Base-by-base conservation (phyloP, 2,329 filamentous ascomycete species). In the Epichloe baconii region DNA sequence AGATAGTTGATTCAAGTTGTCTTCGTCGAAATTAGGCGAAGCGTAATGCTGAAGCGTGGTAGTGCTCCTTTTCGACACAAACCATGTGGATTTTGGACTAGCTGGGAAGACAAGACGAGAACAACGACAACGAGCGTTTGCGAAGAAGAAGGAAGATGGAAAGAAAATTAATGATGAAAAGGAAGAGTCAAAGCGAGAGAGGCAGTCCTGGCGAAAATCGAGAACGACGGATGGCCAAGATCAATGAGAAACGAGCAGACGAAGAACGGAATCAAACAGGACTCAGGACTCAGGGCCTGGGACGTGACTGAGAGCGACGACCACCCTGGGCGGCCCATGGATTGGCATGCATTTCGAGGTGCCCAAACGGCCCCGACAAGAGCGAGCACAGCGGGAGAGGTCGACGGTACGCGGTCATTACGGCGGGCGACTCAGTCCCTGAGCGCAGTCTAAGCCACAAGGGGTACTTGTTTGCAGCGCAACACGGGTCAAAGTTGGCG, bases 121-220 rank as follows among this genome's bases (percentile, higher is more conserved):
- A 15, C 12, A 37, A 36, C 12, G 31, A 36, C 43, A 40, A 26
- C 23, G 14, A 49, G 47, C 37, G 43, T 37, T 43, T 15, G 17
- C 8, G 36, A 41, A 35, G 26, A 43, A 5, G n/a, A 37, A 34
- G 38, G 15, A 15, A 31, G 23, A 23, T 5, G 19, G 41, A 53
- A 50, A 48, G 48, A n/a, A 52, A 55, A 56, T 60, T 58, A 73
- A 67, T 64, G 69, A 72, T 59, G 54, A 66, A 60, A 59, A 54
- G 53, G 62, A 69, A 68, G 63, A 71, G 72, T 73, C 74, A 73
- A 69, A 81, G 72, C 78, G 78, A 82, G 71, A 77, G 79, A 80
- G 71, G 71, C 68, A 68, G 69, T 55, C 57, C 54, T 51, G 54
- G 57, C 53, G 56, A 56, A 48, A 34, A 37, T 51, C 52, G 55